Evolutionary conservation across 169 alveolate genomes (phyloP).

Genomic region (Cryptosporidium baileyi): DNA sequence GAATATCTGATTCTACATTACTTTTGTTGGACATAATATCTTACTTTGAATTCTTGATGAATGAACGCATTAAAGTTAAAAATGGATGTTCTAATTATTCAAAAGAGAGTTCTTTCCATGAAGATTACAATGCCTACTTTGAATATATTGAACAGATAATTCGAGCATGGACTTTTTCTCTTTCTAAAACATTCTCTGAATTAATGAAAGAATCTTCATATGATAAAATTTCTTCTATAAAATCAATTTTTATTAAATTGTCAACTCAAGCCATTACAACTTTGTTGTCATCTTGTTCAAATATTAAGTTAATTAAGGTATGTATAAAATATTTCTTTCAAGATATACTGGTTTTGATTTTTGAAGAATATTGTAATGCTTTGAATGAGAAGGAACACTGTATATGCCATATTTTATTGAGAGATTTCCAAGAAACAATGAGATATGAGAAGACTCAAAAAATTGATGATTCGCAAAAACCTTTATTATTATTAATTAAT

Average conservation of each 20-base stretch:
- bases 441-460: not conserved
- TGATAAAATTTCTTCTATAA: not conserved
- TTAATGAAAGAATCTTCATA: not conserved
- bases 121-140: not conserved
- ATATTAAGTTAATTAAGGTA: not conserved
- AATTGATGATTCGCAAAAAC: not conserved
- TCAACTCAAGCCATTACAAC: constrained; percentile 5
- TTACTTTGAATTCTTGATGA: constrained; percentile 29
- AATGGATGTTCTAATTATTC: not conserved
- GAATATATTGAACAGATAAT: constrained; percentile 7
- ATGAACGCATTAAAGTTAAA: not conserved
- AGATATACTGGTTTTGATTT: constrained; percentile 10
- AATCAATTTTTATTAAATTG: not conserved
- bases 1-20: constrained; percentile 12
- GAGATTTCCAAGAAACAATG: not conserved
- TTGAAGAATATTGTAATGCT: not conserved
- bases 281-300: constrained; percentile 8
- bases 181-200: constrained; percentile 16
- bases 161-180: constrained; percentile 21
- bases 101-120: not conserved
- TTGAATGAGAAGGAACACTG: not conserved
- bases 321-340: not conserved
- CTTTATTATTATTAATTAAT: not conserved
- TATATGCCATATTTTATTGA: constrained; percentile 8
- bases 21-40: constrained; percentile 17